Evolutionary conservation across 2,329 filamentous ascomycete species (phyloP), one percentile per base, ranked within the genome.

Genomic region (Apiospora koreana): DNA sequence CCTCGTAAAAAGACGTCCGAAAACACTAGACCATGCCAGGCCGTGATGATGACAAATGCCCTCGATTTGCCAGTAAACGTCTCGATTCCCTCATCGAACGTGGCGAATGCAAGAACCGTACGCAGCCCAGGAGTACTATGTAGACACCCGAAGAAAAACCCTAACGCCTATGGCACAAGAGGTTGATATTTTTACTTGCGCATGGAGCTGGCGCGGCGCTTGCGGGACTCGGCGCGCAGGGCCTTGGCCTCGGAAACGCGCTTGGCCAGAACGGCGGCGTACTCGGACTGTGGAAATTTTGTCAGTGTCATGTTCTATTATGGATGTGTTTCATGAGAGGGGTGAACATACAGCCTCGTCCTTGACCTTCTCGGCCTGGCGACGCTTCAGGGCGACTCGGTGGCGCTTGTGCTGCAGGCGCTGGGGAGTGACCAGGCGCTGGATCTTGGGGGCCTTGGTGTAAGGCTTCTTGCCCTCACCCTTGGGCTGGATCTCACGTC

Each of bases 361-460:
- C 92, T 98, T 98, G 88, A 94, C 91, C 86, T 95, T 93, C 90
- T 99, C 96, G 82, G 95, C 88, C 83, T 94, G 94, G 86, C 96
- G 95, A 86, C 95, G 94, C 94, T 99, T 99, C 88, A 99, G 93
- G 82, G 96, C 95, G 81, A 97, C 88, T 80, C 95, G 91, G 90
- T 98, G 96, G 82, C 96, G 94, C 94, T 98, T 99, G 93, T 97
- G 96, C 91, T 99, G 96, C 83, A 99, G 94, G 86, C 96, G 96
- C 89, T 98, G 96, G 85, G 96, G 96, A 82, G 96, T 99, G 81
- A 99, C 94, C 81, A 99, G 94, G 85, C 96, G 94, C 92, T 99
- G 96, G 88, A 99, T 99, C 91, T 95, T 97, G 86, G 96, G 96
- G 81, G 96, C 96, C 94, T 99, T 99, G 93, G 95, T 98, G 92